Percentiles rank a stretch among this genome's conserved stretches.
phyloP scores from a whole-genome alignment of 345 rosid genomes.

The Eutrema japonicum region DNA sequence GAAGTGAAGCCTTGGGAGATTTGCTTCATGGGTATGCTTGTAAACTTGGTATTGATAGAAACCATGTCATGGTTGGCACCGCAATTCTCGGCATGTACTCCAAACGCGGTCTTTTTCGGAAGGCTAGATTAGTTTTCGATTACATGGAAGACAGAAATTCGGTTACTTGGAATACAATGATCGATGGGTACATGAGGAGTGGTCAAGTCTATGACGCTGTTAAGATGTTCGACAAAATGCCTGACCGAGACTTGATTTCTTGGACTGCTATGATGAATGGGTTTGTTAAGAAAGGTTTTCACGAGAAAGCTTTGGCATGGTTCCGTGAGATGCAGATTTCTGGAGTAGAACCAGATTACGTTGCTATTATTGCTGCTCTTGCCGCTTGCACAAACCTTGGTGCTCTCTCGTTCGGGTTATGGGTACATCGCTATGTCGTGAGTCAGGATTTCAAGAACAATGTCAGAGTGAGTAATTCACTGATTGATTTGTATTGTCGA shows the following conservation, averaged over 20 bases:
- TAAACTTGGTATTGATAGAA: conserved; percentile 58
- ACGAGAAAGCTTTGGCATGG: conserved; percentile 60
- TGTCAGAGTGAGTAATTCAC: conserved; percentile 57
- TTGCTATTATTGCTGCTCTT: conserved; percentile 61
- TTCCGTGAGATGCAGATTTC: conserved; percentile 70
- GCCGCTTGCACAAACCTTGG: conserved; percentile 67
- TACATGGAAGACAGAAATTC: conserved; percentile 54
- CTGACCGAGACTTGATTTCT: conserved; percentile 57
- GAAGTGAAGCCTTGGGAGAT: conserved; percentile 50
- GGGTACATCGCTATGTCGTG: conserved; percentile 59
- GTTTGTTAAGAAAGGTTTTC: conserved; percentile 54
- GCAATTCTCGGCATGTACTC: conserved; percentile 66
- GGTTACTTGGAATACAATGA: conserved; percentile 77
- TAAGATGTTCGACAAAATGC: conserved; percentile 64
- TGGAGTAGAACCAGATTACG: conserved; percentile 61
- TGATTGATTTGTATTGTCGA: conserved; percentile 76
- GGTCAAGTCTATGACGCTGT: conserved; percentile 53
- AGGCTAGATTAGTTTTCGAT: conserved; percentile 64
- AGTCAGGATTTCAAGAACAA: conserved; percentile 52
- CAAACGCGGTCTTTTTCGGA: conserved; percentile 49
- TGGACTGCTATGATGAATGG: conserved; percentile 87
- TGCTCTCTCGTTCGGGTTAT: conserved; percentile 58
- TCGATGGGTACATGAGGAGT: conserved; percentile 62
- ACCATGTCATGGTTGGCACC: conserved; percentile 71
- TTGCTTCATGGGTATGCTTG: conserved; percentile 63